A percentile compares a stretch with the other conserved stretches of the same genome.
phyloP scores from a whole-genome alignment of 2,329 filamentous ascomycete species.

The Cladosporium oxysporum region DNA sequence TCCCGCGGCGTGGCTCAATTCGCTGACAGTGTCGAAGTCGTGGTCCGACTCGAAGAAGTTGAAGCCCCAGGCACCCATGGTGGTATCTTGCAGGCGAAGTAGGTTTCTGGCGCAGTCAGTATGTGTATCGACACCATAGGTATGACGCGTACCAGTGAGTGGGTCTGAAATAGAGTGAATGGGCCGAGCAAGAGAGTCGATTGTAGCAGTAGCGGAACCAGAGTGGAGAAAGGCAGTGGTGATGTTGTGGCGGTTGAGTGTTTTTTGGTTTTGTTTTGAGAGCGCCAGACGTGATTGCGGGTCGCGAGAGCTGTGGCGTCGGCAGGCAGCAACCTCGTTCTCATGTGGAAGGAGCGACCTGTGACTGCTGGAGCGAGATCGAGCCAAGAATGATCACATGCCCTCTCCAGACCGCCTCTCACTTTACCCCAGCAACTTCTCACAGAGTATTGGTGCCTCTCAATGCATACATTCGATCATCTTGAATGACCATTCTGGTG shows the following conservation, averaged over 20 bases:
- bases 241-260: not conserved
- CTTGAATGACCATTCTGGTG: not conserved
- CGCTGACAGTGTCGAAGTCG: constrained; percentile 21
- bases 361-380: not conserved
- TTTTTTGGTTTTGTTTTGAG: no score
- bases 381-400: not conserved
- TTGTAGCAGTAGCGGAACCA: not conserved
- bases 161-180: not conserved
- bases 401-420: not conserved
- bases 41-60: constrained; percentile 26
- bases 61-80: constrained; percentile 24
- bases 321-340: not conserved
- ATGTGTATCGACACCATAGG: not conserved
- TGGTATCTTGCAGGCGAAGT: not conserved
- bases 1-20: constrained; percentile 12
- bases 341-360: not conserved
- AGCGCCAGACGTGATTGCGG: no score
- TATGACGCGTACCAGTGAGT: not conserved
- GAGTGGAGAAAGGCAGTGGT: not conserved
- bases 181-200: not conserved
- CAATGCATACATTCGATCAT: not conserved
- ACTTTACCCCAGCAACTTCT: not conserved
- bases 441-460: not conserved
- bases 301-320: not conserved
- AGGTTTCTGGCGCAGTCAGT: not conserved